Evolutionary conservation across 495 filamentous ascomycete species (phyloP), one percentile per base, ranked within the genome.

Genomic region (Trichoderma virens): DNA sequence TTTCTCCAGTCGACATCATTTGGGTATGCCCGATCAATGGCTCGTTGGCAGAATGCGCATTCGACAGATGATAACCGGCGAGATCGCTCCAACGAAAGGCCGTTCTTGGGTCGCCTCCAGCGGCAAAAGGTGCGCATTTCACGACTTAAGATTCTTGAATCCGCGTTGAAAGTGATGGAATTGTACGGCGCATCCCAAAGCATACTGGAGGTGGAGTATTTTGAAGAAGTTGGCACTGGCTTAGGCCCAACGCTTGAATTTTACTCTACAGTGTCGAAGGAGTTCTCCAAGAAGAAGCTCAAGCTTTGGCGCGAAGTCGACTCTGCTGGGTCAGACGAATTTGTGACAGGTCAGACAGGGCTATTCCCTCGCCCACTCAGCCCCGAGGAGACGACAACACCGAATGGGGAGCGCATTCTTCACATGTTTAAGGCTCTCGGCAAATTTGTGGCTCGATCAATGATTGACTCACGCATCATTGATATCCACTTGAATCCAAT

Each of bases 91-190:
- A 93, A 98, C 67, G 92, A 97, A 62, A 84, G 91, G 23, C 90
- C 92, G 20, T 95, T 93, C 82, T 82, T 98, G n/a, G 93, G 94
- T 9, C 84, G 93, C 43, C 81, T 97, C 8, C 94, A 97, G 73
- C 88, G 95, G 64, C 95, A 99, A 69, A 99, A 99, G 74, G 94
- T 99, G 25, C 89, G 95, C 30, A 98, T 99, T 64, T 95, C 93
- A 7, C 85, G 95, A 39, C 85, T 86, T 6, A 91, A 93, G 64
- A 97, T 99, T 61, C 80, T 99, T 3, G 95, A 99, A 70, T 97
- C 95, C 28, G 95, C 95, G 0, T 82, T 96, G 70, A 99, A 98
- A 73, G 95, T 99, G n/a, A 97, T 99, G 95, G 94, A 99, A 67
- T 86, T 98, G 6, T 99, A 99, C 72, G 95, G 95, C 1, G 90